Evolutionary conservation across 2,329 filamentous ascomycete species (phyloP).

Genomic region (Stagonosporopsis rhizophila): DNA sequence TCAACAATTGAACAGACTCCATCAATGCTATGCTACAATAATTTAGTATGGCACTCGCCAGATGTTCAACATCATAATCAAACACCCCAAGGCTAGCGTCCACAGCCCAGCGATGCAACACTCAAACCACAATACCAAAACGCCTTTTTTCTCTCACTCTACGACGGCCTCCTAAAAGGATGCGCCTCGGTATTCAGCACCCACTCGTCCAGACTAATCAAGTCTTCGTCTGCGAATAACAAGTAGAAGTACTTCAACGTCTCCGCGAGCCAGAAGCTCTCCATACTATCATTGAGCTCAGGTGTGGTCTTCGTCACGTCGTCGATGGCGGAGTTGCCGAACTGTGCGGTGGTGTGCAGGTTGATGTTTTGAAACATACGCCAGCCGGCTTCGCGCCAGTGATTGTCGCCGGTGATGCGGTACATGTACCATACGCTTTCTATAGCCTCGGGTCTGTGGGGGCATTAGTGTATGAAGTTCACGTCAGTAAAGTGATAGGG

Average conservation of each 20-base stretch:
- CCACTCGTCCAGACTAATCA: slow-evolving; percentile 70
- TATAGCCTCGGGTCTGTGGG: slow-evolving; percentile 72
- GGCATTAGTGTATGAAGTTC: no score
- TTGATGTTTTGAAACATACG: slow-evolving; percentile 73
- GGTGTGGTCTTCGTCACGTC: slow-evolving; percentile 66
- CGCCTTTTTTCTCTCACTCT: neutral
- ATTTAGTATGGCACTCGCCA: neutral
- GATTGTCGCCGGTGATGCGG: slow-evolving; percentile 71
- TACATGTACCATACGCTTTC: slow-evolving; percentile 83
- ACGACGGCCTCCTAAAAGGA: slow-evolving; percentile 47
- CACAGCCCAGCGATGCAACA: neutral
- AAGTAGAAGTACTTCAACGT: slow-evolving; percentile 73
- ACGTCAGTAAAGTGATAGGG: no score
- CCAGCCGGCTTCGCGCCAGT: slow-evolving; percentile 75
- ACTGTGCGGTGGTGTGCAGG: slow-evolving; percentile 65
- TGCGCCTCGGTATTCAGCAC: slow-evolving; percentile 62
- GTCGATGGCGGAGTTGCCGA: slow-evolving; percentile 70
- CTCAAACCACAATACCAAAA: neutral
- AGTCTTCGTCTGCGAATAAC: slow-evolving; percentile 65
- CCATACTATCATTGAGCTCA: slow-evolving; percentile 67
- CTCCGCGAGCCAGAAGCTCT: slow-evolving; percentile 77
- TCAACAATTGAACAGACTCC: neutral
- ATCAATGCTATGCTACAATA: slow-evolving; percentile 4
- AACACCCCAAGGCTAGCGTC: neutral
- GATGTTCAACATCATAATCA: neutral